Evolutionary conservation across 805 yeast species (phyloP), one percentile per base, ranked within the genome.

Genomic region (Clavispora asparagi): DNA sequence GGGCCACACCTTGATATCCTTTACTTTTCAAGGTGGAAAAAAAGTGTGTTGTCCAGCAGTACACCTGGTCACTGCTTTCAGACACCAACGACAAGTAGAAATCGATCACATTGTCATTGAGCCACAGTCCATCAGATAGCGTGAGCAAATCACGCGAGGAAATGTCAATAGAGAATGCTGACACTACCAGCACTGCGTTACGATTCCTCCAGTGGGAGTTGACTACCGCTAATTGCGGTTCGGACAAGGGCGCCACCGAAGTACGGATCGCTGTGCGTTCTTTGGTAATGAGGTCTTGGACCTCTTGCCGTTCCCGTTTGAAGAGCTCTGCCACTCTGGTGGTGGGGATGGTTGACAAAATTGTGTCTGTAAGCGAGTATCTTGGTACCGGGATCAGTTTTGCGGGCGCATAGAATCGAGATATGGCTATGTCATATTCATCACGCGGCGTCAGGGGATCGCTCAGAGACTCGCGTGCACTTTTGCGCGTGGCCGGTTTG

Each of bases 81-180:
- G 79, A 70, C 7, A 83, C 66, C 54, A 84, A 55, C 39, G 73
- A 71, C 57, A 91, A 70, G 61, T 85, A 92, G 55, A 82, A 84
- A 59, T 94, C 98, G 48, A 94, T 91, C 5, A 94, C 76, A 39
- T 83, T 87, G 64, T 94, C 99, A 61, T 94, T 94, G 28, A 94
- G 74, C 99, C 99, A 94, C 35, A 75, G 67, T 6, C 84, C 73
- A 44, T 84, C 86, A 8, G 75, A 66, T 30, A 94, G 69, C 0
- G 97, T 89, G 39, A 75, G 72, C 45, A 92, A 63, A 61, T 94
- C 99, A 30, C 78, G 67, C 0, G 77, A 76, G 4, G 68, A 66
- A 2, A 91, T 76, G 42, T 86, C 92, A 38, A 91, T 78, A 44
- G 65, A 66, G 49, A 64, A 73, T 4, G 62, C 65, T 9, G 65